Conservation (phyloP, 176 grass and related monocot species). For the Phragmites australis region DNA sequence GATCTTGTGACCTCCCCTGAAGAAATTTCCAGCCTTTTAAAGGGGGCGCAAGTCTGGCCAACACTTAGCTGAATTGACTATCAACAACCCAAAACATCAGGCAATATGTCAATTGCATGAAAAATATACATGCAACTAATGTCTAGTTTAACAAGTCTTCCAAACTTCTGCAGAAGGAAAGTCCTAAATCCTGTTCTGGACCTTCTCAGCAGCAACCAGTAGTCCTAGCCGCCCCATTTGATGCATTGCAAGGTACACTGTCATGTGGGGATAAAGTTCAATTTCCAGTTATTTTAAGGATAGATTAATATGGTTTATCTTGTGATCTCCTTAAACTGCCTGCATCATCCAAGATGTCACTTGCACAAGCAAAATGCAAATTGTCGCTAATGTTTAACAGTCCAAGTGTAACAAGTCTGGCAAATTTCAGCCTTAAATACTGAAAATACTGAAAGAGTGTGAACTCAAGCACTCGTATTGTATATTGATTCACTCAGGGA, state of each 20-base stretch:
- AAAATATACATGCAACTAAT: not conserved
- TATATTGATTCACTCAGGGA: too few species aligned
- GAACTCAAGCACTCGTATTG: too few species aligned
- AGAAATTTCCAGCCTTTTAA: too few species aligned
- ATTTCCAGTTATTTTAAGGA: not conserved
- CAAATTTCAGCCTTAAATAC: not conserved
- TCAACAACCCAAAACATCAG: not conserved
- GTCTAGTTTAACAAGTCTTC: not conserved
- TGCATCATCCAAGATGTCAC: not conserved
- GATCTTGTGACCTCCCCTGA: too few species aligned
- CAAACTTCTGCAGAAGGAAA: too few species aligned
- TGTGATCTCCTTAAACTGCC: not conserved
- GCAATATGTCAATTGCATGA: slow-evolving; percentile 19
- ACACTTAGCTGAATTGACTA: too few species aligned
- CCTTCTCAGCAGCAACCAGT: not conserved
- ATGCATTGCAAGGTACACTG: not conserved
- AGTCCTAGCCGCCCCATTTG: not conserved
- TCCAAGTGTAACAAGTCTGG: not conserved
- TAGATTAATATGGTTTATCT: not conserved
- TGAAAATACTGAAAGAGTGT: too few species aligned
- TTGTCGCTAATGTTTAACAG: not conserved
- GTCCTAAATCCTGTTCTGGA: not conserved
- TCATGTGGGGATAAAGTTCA: not conserved
- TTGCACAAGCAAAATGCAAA: not conserved
- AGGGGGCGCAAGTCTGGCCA: too few species aligned